Evolutionary conservation across 2,329 filamentous ascomycete species (phyloP), one percentile per base, ranked within the genome.

Genomic region (Paecilomyces formosus): DNA sequence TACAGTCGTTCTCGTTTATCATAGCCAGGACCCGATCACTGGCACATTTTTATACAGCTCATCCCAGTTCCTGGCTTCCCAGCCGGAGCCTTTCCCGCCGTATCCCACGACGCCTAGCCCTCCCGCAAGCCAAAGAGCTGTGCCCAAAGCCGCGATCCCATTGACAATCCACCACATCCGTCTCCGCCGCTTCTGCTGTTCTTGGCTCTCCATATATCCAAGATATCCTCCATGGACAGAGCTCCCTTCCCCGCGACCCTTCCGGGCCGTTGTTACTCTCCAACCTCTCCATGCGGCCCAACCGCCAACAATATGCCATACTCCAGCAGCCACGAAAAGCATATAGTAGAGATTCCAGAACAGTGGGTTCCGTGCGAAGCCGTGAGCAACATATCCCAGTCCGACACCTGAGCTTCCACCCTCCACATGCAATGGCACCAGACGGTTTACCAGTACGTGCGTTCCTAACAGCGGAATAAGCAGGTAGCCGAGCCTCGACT

Each of bases 321-420:
- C 86, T 0, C 86, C 88, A 0, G 87, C 75, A 15, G 77, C 78
- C 6, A 96, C 78, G 54, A 97, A 78, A 1, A 85, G 81, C 1
- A 78, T 68, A 71, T 95, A 96, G 1, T 88, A 87, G 1, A 81
- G 65, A 71, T 85, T 88, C n/a, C 88, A 85, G 8, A 88, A 71
- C 1, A 81, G 64, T 0, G 87, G 86, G 66, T 90, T 87, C 13
- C 84, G 82, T 30, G 88, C 86, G 69, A 97, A 94, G 2, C 90
- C 90, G 74, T 97, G 92, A 12, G 87, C 85, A 7, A 97, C 87
- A 71, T 89, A 97, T 12, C 85, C 87, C 12, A 97, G 78, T 0
- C 90, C 89, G 49, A 97, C 87, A 57, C 93, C 88, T n/a, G 90
- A 89, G 67, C 87, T 92, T 60, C 92, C 91, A 6, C 92, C 92